A percentile compares a stretch with the other conserved stretches of the same genome.
These are phyloP conservation scores for Fusarium fracticaudum DNA, from an alignment of 2,329 filamentous ascomycete genomes.

Conservation along the genomic window DNA sequence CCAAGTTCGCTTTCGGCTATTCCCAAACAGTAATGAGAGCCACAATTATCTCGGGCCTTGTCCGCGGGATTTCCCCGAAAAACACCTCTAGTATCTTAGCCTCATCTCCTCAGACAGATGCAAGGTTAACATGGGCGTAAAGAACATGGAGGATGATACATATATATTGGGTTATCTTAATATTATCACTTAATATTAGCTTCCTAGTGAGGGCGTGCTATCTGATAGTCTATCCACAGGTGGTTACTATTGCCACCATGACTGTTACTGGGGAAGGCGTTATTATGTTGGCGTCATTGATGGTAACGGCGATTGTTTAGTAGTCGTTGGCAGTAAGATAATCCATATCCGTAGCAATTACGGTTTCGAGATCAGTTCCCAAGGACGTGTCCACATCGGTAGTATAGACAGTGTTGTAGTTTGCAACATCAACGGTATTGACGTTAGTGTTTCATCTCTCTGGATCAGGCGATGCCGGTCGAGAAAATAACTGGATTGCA, in stretches of 20 bases:
- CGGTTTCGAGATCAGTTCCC: no score
- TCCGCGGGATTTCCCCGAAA: not conserved
- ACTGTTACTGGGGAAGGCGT: no score
- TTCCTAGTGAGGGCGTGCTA: fast-evolving
- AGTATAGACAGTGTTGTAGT: no score
- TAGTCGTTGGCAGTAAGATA: no score
- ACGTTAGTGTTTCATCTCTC: no score
- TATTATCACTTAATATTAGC: no score
- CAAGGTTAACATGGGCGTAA: fast-evolving
- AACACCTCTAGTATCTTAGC: no score
- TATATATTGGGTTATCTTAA: fast-evolving
- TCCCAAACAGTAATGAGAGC: not conserved
- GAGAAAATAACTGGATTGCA: no score
- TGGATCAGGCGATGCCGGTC: fast-evolving
- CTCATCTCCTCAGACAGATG: no score
- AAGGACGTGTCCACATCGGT: no score
- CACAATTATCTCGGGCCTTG: not conserved
- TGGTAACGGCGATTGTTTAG: no score
- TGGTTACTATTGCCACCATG: fast-evolving
- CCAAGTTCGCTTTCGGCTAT: not conserved
- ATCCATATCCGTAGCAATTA: fast-evolving
- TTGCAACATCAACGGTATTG: no score
- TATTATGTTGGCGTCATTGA: fast-evolving
- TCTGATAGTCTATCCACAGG: fast-evolving
- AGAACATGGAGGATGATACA: fast-evolving